Evolutionary conservation across 2,329 filamentous ascomycete species (phyloP).

Genomic region (Pezicula rhizophila): DNA sequence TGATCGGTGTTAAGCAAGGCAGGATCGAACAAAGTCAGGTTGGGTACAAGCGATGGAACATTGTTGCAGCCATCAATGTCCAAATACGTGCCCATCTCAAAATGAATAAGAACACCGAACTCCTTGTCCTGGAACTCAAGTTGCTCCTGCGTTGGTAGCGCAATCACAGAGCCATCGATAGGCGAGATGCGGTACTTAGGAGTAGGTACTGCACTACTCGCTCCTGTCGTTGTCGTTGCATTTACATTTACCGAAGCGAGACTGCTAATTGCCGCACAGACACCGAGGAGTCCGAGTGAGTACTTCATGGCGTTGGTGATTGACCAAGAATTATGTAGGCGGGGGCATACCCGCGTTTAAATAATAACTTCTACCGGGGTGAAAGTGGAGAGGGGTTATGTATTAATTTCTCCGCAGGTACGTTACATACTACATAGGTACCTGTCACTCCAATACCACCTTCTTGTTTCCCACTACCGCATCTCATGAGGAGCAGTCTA

Average conservation of each 20-base stretch:
- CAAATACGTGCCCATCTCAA: slow-evolving; percentile 22
- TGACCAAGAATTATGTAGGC: not conserved
- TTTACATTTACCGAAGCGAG: slow-evolving; percentile 1
- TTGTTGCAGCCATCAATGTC: slow-evolving; percentile 23
- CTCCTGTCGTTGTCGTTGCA: not conserved
- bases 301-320: not conserved
- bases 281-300: not conserved
- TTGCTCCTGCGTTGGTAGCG: slow-evolving; percentile 20
- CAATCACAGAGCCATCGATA: slow-evolving; percentile 22
- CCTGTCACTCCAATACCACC: not conserved
- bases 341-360: too few relatives aligned
- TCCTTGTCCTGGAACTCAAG: slow-evolving; percentile 22
- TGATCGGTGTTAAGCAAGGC: slow-evolving; percentile 20
- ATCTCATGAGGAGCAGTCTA: not conserved
- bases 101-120: slow-evolving; percentile 23
- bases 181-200: slow-evolving; percentile 17
- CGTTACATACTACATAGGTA: not conserved
- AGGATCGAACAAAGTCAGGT: slow-evolving; percentile 16
- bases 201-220: not conserved
- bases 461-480: not conserved
- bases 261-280: not conserved
- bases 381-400: not conserved
- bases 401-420: not conserved
- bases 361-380: too few relatives aligned
- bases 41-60: slow-evolving; percentile 19